phyloP scores from a whole-genome alignment of 345 rosid genomes.

The Citrus sinensis region DVS_A1.0 CM039164.1:28530001-28530500 shows the following conservation, averaged over 20 bases:
- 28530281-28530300: background rate
- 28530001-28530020: slow-evolving; percentile 34
- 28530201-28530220: slow-evolving; percentile 50
- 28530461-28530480: slow-evolving; percentile 44
- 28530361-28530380: too few species aligned
- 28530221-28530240: slow-evolving; percentile 39
- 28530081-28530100: slow-evolving; percentile 37
- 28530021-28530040: slow-evolving; percentile 37
- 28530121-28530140: slow-evolving; percentile 24
- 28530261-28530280: slow-evolving; percentile 45
- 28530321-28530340: background rate
- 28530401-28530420: slow-evolving; percentile 14
- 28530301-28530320: background rate
- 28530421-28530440: slow-evolving; percentile 41
- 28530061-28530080: slow-evolving; percentile 29
- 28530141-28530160: background rate
- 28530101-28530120: slow-evolving; percentile 27
- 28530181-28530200: background rate
- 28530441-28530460: slow-evolving; percentile 45
- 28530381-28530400: slow-evolving; percentile 27
- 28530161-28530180: too few species aligned
- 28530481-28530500: slow-evolving; percentile 33
- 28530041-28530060: slow-evolving; percentile 37
- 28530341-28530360: background rate
- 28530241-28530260: slow-evolving; percentile 37